phyloP scores from a whole-genome alignment of 441 rosid species.

The Corymbia citriodora region DNA sequence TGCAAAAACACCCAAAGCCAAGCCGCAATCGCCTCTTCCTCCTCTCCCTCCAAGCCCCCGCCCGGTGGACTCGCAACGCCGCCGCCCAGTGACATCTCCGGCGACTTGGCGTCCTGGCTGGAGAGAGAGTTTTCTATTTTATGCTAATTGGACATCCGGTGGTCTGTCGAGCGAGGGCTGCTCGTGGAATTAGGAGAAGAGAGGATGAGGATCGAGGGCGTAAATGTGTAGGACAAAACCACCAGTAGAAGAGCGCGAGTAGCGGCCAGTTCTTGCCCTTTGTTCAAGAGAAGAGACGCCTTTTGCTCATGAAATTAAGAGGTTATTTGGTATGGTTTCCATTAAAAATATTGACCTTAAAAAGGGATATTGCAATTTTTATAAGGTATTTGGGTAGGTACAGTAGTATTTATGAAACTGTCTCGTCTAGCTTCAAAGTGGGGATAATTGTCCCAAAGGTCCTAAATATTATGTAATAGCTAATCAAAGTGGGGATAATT shows the following conservation, averaged over 20 bases:
- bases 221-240: background rate
- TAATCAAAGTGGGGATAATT: too few relatives aligned
- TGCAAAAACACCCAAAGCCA: background rate
- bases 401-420: accelerated
- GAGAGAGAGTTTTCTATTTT: background rate
- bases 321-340: background rate
- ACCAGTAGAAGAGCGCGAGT: background rate
- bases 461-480: background rate
- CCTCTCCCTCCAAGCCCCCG: background rate
- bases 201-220: background rate
- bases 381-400: accelerated
- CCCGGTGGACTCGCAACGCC: background rate
- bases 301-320: background rate
- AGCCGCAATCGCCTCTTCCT: background rate
- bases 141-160: background rate
- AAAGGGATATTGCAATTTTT: background rate
- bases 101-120: background rate
- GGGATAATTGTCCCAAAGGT: background rate
- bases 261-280: background rate
- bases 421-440: background rate
- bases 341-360: accelerated
- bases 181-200: background rate
- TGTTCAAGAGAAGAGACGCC: background rate
- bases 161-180: background rate
- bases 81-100: background rate